phyloP scores from a whole-genome alignment of 2,329 filamentous ascomycete genomes.

The Bimuria novae-zelandiae region DNA sequence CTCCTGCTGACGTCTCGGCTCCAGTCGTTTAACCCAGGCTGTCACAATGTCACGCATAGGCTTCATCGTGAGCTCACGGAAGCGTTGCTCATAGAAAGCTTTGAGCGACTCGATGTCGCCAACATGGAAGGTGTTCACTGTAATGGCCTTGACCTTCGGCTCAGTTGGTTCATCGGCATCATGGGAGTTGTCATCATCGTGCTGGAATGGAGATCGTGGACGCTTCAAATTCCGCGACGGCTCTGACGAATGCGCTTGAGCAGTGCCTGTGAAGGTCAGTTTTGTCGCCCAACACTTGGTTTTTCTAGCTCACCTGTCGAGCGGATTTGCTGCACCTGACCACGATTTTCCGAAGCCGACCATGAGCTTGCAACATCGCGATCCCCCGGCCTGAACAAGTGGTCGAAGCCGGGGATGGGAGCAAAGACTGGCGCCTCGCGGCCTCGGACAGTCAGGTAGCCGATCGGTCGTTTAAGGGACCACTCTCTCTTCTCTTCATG shows the following conservation, averaged over 20 bases:
- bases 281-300: too few species aligned
- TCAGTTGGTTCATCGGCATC: neutral
- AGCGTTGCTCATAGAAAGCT: conserved; percentile 28
- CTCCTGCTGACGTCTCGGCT: conserved; percentile 28
- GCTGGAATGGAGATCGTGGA: neutral
- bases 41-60: conserved; percentile 38
- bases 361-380: neutral
- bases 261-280: too few species aligned
- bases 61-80: conserved; percentile 40
- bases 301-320: too few species aligned
- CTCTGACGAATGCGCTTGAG: too few species aligned
- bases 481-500: conserved; percentile 11
- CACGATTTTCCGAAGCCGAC: neutral
- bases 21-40: conserved; percentile 36
- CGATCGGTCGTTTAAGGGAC: conserved; percentile 20
- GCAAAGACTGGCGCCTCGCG: conserved; percentile 24
- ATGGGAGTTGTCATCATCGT: neutral
- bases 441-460: conserved; percentile 19
- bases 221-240: too few species aligned
- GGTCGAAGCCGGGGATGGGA: conserved; percentile 32
- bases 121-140: conserved; percentile 28
- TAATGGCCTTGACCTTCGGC: conserved; percentile 10
- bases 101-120: conserved; percentile 28
- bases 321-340: too few species aligned
- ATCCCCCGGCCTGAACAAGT: conserved; percentile 20